Evolutionary conservation across 192 early-diverging fungal genomes (phyloP).

Genomic region (Chytriomyces hyalinus): DNA sequence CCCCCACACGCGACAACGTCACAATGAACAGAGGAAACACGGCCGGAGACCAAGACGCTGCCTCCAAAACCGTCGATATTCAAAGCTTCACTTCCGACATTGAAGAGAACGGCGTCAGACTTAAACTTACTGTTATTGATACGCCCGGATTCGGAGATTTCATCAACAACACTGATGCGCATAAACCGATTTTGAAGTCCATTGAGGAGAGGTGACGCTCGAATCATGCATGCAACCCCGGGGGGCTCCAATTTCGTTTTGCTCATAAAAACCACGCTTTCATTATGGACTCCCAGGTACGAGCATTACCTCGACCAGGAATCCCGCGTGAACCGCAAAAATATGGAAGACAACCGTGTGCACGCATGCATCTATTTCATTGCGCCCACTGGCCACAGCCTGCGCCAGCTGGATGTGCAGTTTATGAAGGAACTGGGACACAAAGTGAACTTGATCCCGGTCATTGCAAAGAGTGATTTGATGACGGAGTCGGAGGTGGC

Average conservation of each 20-base stretch:
- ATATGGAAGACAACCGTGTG: conserved; percentile 72
- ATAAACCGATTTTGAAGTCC: conserved; percentile 92
- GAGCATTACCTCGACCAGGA: conserved; percentile 91
- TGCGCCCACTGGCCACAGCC: conserved; percentile 91
- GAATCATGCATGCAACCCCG: neutral
- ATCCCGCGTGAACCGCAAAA: conserved; percentile 66
- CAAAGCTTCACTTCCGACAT: conserved; percentile 52
- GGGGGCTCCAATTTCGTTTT: neutral
- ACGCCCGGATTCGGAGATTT: conserved; percentile 85
- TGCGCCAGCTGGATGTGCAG: conserved; percentile 92
- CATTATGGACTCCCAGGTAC: conserved; percentile 62
- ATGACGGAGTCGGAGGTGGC: conserved; percentile 89
- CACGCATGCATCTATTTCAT: conserved; percentile 99
- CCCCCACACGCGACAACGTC: conserved; percentile 82
- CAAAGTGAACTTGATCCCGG: conserved; percentile 96
- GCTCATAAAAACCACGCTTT: neutral
- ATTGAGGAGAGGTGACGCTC: conserved; percentile 94
- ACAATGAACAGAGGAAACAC: conserved; percentile 75
- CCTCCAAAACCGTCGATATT: conserved; percentile 69
- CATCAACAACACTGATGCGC: conserved; percentile 77
- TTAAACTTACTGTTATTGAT: conserved; percentile 95
- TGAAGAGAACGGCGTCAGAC: conserved; percentile 93
- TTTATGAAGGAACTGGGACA: conserved; percentile 95
- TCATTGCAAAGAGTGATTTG: conserved; percentile 98
- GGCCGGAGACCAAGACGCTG: conserved; percentile 72